These are phyloP conservation scores for Albugo candida DNA, from an alignment of 352 stramenopile species.

Conservation along the genomic window DNA sequence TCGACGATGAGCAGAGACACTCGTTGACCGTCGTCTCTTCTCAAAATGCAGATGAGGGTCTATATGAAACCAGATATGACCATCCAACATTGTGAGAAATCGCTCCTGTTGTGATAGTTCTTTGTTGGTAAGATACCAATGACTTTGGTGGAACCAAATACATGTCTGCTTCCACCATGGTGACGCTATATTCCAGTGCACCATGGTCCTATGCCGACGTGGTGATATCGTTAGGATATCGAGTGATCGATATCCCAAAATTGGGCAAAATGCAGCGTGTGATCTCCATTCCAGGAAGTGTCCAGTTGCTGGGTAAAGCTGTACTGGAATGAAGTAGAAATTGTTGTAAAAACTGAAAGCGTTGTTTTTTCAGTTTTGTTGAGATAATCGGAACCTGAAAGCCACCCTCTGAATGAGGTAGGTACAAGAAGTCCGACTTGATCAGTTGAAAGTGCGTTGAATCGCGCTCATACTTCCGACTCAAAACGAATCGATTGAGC, in stretches of 20 bases:
- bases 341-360: constrained; percentile 2
- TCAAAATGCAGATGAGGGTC: neutral
- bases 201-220: constrained; percentile 2
- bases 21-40: neutral
- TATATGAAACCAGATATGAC: constrained; percentile 6
- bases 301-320: constrained; percentile 1
- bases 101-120: too few species aligned
- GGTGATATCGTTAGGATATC: constrained; percentile 6
- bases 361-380: constrained; percentile 4
- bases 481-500: constrained; percentile 8
- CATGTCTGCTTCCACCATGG: constrained; percentile 1
- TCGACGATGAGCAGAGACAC: neutral
- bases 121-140: constrained; percentile 2
- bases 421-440: constrained; percentile 4
- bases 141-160: constrained; percentile 4
- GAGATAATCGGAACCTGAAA: constrained; percentile 2
- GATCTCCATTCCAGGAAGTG: neutral
- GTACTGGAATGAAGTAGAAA: neutral
- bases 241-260: neutral
- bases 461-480: constrained; percentile 5
- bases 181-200: constrained; percentile 2
- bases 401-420: constrained; percentile 1
- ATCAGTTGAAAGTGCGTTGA: constrained; percentile 3
- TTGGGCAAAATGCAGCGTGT: neutral
- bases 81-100: neutral